phyloP scores from a whole-genome alignment of 768 basidiomycete species.

The Jaapia argillacea region DNA sequence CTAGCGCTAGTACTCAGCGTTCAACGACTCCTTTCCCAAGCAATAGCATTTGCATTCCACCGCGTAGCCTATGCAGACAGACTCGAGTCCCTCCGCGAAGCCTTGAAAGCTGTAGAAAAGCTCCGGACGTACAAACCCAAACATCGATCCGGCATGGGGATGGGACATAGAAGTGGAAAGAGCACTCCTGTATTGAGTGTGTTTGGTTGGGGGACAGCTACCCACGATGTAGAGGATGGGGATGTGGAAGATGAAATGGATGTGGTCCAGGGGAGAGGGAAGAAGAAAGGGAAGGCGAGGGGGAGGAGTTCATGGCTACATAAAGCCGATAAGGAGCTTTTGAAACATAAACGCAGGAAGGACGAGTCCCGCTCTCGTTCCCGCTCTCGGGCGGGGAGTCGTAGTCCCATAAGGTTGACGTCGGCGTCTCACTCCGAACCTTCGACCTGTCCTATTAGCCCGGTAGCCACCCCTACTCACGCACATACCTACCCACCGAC shows the following conservation, averaged over 20 bases:
- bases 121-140: conserved; percentile 58
- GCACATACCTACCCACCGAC: conserved; percentile 32
- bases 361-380: background rate
- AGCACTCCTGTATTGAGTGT: conserved; percentile 34
- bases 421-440: conserved; percentile 10
- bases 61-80: conserved; percentile 71
- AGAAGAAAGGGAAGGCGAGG: conserved; percentile 9
- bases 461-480: background rate
- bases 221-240: conserved; percentile 12
- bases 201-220: conserved; percentile 22
- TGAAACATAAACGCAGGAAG: conserved; percentile 14
- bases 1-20: conserved; percentile 49
- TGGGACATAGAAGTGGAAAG: conserved; percentile 18
- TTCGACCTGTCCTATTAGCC: no score
- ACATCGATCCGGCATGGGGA: conserved; percentile 5
- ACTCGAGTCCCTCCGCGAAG: conserved; percentile 40
- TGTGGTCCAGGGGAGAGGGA: conserved; percentile 9
- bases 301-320: conserved; percentile 7
- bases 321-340: conserved; percentile 19
- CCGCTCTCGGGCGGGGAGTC: background rate
- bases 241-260: conserved; percentile 22
- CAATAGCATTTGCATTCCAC: conserved; percentile 69
- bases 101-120: conserved; percentile 53
- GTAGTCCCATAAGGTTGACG: conserved; percentile 2
- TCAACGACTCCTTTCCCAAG: conserved; percentile 63